A percentile compares a stretch with the other conserved stretches of the same genome.
phyloP scores from a whole-genome alignment of 2,329 filamentous ascomycete species.

The Colletotrichum musicola region DNA sequence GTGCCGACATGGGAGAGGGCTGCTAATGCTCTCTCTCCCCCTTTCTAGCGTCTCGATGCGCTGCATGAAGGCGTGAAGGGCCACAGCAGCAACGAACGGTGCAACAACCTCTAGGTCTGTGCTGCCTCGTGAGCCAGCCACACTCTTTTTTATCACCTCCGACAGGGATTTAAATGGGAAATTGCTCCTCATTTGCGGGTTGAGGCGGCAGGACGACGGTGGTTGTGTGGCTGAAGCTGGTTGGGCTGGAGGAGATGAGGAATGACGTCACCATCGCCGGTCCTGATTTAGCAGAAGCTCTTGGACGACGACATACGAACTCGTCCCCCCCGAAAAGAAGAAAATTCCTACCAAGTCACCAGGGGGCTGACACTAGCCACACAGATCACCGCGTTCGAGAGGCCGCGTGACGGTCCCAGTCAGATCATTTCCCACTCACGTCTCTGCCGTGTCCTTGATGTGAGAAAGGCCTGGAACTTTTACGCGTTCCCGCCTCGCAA shows the following conservation, averaged over 20 bases:
- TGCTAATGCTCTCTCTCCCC: too few relatives aligned
- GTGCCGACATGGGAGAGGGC: conserved; percentile 10
- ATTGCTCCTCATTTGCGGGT: conserved; percentile 18
- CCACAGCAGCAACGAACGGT: conserved; percentile 1
- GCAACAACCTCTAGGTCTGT: not conserved
- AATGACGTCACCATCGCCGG: conserved; percentile 29
- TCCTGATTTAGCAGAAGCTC: not conserved
- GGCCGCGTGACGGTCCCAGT: conserved; percentile 32
- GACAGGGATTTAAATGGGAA: not conserved
- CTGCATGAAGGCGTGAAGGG: not conserved
- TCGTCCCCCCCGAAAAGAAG: not conserved
- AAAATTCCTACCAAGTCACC: not conserved
- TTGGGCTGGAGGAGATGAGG: conserved; percentile 12
- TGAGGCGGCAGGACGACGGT: not conserved
- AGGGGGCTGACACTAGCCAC: conserved; percentile 27
- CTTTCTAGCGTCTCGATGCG: not conserved
- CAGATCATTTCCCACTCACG: not conserved
- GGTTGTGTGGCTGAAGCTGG: conserved; percentile 36
- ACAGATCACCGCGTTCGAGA: conserved; percentile 6
- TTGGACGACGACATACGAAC: not conserved
- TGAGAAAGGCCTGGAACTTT: too few relatives aligned
- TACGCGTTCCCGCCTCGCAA: too few relatives aligned
- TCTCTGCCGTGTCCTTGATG: too few relatives aligned
- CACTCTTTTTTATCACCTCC: not conserved
- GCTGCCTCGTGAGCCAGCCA: conserved; percentile 1